These are phyloP conservation scores for Fusarium sulawesiense DNA, from an alignment of 2,329 filamentous ascomycete genomes.

Conservation along the genomic window DNA sequence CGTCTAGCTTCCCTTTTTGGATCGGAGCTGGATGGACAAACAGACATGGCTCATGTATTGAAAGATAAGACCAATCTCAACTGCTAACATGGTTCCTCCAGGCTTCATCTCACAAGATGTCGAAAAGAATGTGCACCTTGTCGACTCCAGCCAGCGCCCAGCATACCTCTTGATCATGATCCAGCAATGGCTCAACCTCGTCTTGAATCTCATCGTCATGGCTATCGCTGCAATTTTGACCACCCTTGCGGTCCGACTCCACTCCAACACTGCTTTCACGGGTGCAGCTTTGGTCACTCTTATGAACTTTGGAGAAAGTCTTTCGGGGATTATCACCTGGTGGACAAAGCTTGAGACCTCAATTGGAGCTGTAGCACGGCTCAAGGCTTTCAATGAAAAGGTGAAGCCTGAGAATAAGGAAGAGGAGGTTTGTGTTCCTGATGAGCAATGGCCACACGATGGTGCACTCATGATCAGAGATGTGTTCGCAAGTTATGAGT, in stretches of 20 bases:
- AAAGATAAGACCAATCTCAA: neutral
- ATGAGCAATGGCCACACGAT: conserved; percentile 47
- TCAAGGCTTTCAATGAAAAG: conserved; percentile 38
- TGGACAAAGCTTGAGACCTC: conserved; percentile 42
- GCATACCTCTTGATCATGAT: conserved; percentile 68
- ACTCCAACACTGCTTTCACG: conserved; percentile 51
- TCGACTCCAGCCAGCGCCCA: conserved; percentile 67
- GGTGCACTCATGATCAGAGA: conserved; percentile 48
- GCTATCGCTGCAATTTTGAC: conserved; percentile 61
- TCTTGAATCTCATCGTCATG: conserved; percentile 62
- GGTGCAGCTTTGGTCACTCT: conserved; percentile 55
- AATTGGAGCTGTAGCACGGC: conserved; percentile 36
- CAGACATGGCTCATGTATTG: neutral
- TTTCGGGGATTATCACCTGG: conserved; percentile 29
- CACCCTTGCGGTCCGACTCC: conserved; percentile 57
- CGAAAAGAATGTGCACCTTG: conserved; percentile 57
- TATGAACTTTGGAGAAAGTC: conserved; percentile 48
- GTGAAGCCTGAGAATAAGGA: conserved; percentile 40
- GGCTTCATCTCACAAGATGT: conserved; percentile 34
- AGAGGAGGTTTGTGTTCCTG: conserved; percentile 30
- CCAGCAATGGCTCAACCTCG: conserved; percentile 67
- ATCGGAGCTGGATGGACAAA: too few relatives aligned
- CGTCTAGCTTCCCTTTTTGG: neutral
- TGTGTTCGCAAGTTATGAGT: conserved; percentile 51
- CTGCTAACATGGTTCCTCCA: neutral